A percentile compares a stretch with the other conserved stretches of the same genome.
These are phyloP conservation scores for Metschnikowia cerradonensis DNA, from an alignment of 805 yeast genomes.

Conservation along the genomic window DNA sequence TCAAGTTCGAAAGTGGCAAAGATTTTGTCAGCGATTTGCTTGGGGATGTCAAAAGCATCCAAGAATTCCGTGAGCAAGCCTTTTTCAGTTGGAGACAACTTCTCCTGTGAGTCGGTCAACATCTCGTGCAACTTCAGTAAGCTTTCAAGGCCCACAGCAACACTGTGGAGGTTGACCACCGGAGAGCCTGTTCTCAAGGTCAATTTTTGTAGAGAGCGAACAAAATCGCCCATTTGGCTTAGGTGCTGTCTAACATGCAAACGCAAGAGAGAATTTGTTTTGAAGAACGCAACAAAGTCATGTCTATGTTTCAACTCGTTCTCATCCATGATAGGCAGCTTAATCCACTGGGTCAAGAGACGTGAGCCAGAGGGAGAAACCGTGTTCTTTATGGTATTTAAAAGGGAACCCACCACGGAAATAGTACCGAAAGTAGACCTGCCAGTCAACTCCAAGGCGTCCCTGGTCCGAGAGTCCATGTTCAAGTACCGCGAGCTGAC, in stretches of 20 bases:
- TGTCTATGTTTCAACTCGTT: conserved; percentile 52
- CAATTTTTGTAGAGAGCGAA: conserved; percentile 54
- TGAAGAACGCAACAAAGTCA: conserved; percentile 30
- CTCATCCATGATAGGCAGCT: conserved; percentile 68
- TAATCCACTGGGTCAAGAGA: conserved; percentile 73
- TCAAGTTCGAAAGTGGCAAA: conserved; percentile 14
- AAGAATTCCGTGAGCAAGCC: conserved; percentile 21
- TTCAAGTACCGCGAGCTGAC: conserved; percentile 54
- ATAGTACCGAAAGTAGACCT: conserved; percentile 43
- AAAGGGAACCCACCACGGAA: conserved; percentile 62
- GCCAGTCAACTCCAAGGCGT: conserved; percentile 70
- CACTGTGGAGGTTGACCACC: conserved; percentile 26
- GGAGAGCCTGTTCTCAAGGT: conserved; percentile 33
- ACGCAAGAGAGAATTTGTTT: conserved; percentile 19
- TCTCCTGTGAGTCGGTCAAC: conserved; percentile 16
- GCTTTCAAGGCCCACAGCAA: conserved; percentile 30
- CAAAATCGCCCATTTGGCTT: conserved; percentile 51
- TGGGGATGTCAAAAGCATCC: conserved; percentile 35
- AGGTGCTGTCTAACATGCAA: conserved; percentile 31
- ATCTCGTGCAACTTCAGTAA: conserved; percentile 12
- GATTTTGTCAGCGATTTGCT: conserved; percentile 40
- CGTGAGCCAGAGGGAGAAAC: conserved; percentile 80
- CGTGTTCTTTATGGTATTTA: conserved; percentile 68
- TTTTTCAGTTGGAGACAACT: conserved; percentile 19
- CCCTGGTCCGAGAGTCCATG: conserved; percentile 75